Percentiles rank a stretch among this genome's conserved stretches.
Conservation (phyloP, 371 early-diverging fungal species). For the Antonospora locustae region DNA sequence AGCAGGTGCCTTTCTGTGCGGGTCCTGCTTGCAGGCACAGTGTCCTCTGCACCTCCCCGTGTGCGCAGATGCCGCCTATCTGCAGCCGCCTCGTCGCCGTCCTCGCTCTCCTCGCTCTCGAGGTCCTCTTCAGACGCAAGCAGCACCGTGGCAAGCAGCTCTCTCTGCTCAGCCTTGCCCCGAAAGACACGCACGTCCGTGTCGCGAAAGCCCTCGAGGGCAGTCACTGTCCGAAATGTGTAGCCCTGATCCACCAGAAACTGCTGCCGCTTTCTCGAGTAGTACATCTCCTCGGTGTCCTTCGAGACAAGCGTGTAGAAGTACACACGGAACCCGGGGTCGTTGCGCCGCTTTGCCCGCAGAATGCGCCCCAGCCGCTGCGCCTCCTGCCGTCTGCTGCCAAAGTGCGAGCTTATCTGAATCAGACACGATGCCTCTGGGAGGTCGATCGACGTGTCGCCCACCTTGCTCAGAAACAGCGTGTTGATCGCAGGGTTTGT, state of each 20-base stretch:
- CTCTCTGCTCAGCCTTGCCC: conserved; percentile 50
- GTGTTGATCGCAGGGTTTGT: conserved; percentile 79
- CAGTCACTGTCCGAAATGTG: conserved; percentile 75
- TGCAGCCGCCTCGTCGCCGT: too few species aligned
- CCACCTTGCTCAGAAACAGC: conserved; percentile 91
- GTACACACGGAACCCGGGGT: conserved; percentile 83
- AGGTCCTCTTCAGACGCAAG: conserved; percentile 51
- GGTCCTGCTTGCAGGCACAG: too few species aligned
- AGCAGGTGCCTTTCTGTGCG: too few species aligned
- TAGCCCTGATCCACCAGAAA: conserved; percentile 98
- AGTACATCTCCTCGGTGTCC: conserved; percentile 97
- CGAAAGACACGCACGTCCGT: conserved; percentile 35
- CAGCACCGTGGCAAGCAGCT: conserved; percentile 51
- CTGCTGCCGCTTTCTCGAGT: conserved; percentile 87
- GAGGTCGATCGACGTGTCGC: conserved; percentile 96
- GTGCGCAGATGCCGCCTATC: too few species aligned
- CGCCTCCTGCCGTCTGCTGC: conserved; percentile 95
- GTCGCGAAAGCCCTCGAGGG: background rate
- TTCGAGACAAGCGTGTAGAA: conserved; percentile 89
- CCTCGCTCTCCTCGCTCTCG: conserved; percentile 45
- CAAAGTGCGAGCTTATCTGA: conserved; percentile 92
- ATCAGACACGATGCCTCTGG: conserved; percentile 98
- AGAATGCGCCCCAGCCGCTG: conserved; percentile 84
- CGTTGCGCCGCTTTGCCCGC: conserved; percentile 80
- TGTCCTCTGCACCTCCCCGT: too few species aligned